Evolutionary conservation across 345 rosid genomes (phyloP), one percentile per base, ranked within the genome.

Genomic region (Bruguiera sexangula): DNA sequence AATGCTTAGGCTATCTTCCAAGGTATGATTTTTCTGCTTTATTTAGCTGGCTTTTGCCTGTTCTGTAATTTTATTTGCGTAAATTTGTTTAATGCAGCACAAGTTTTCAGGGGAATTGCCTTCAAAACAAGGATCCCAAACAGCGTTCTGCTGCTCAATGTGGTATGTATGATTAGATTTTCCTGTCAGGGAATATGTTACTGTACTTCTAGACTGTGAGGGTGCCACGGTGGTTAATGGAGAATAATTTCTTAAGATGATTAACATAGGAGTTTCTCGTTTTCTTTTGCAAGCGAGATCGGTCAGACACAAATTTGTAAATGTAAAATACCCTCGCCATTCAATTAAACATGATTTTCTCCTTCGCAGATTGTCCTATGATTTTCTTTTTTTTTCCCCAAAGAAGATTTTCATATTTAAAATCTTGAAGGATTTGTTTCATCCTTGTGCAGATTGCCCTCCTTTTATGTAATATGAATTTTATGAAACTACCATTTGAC

Each of bases 71-170:
- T 69, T 66, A 11, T 36, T 71, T 71, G 36, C 22, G 57, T 69
- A 10, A 21, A 54, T 54, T 55, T 46, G 29, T 72, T 36, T 46
- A 52, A 53, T 78, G 73, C 84, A 95, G 99, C 69, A 39, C 79
- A 48, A 95, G 90, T 88, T 95, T 95, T 76, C 98, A 85, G 78
- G 98, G 96, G 67, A 95, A 95, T 75, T 95, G 99, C 80, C 85
- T 95, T 61, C 79, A 85, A 61, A 73, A 66, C 72, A 88, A 80
- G 75, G 84, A 87, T 70, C 65, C 78, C n/a, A 90, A 82, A 76
- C 99, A 87, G 79, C 94, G 99, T 36, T 71, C 96, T 56, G 27
- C 75, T 66, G 71, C 78, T 2, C 88, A 82, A 68, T 95, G 99
- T 56, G 92, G 99, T 89, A 75, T 66, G 84, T 78, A 65, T 62